Base-by-base conservation (phyloP, 495 filamentous ascomycete genomes). In the Aspergillus egyptiacus region DNA sequence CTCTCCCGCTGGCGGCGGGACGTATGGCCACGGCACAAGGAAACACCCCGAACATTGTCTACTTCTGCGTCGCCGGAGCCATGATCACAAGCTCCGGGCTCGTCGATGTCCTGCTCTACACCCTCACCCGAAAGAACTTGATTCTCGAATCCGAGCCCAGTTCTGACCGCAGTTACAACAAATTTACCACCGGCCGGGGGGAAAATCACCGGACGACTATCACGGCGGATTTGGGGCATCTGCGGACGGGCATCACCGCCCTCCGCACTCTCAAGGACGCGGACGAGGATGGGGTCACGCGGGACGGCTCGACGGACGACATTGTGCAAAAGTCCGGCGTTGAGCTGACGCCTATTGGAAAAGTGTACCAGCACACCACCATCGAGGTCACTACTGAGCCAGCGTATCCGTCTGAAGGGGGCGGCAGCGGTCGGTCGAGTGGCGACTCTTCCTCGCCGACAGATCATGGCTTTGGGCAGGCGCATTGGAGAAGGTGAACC, bases 71-170 rank as follows among this genome's bases (percentile, higher is more conserved):
- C 30, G 83, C 85, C 0, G 87, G 86, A n/a, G 75, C 80, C 0
- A 70, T 89, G 48, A 86, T 88, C 40, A 81, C 83, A 8, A 82
- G 75, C 48, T 87, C 84, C 56, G 87, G 87, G 23, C 81, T 84
- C 69, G 70, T 89, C 31, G 87, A 90, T 57, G 83, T 84, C 10
- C 55, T 85, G 11, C 67, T 90, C 2, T 91, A 88, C 65, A 78
- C 84, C 4, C 68, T 82, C 6, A 90, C 85, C n/a, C 74, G 85
- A 8, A 62, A 65, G 37, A 68, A 65, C 48, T 55, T 72, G 20
- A 67, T 77, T 53, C 59, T 70, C 47, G 63, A 72, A 34, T 70
- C 69, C 13, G 70, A 74, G 46, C 63, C 67, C 22, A 71, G 68
- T 45, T 22, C 61, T 13, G 61, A 68, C 39, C 61, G 53, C 31